Evolutionary conservation across 2,329 filamentous ascomycete genomes (phyloP), one percentile per base, ranked within the genome.

Genomic region (Amesomyces nigricolor): DNA sequence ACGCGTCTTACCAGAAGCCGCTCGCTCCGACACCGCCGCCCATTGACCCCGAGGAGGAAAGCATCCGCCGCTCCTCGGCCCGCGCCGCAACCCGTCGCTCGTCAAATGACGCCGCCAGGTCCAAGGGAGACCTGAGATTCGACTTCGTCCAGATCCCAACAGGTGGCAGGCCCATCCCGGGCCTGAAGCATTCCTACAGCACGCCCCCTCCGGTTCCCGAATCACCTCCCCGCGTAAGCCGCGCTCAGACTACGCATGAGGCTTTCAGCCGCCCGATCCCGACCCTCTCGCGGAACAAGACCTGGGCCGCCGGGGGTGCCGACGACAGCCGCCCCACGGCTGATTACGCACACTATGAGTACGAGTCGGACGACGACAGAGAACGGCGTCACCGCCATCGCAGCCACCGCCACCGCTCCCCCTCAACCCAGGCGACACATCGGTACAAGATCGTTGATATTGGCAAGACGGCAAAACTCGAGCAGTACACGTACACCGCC

Each of bases 161-260:
- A 4, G 57, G 58, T 11, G 32, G 50, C 16, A 61, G 63, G 22
- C 58, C 62, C 2, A 64, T 63, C 7, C 64, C 66, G 13, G 47
- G 46, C 3, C 58, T 68, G 14, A 39, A 54, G 16, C 70, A 69
- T 43, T 63, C 66, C 0, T 58, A 67, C 46, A 63, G 58, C 16
- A 59, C 61, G 16, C 59, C 65, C 43, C 48, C 58, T 13, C 43
- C 53, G 13, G 54, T 51, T 9, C 47, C 62, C 4, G 59, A 59
- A 40, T 61, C 64, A 5, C 63, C 64, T 17, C 62, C 63, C 35
- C 61, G 63, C 30, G 16, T 61, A 11, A 59, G 30, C 32, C 60
- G 64, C 2, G 58, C 62, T n/a, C 54, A 58, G 44, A 65, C 64
- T 14, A 49, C 52, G 6, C 57, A 59, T 32, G 60, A 62, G 8